These are phyloP conservation scores for Magnolia changhungtana DNA, from an alignment of 164 flowering plant genomes.

Conservation along the genomic window DNA sequence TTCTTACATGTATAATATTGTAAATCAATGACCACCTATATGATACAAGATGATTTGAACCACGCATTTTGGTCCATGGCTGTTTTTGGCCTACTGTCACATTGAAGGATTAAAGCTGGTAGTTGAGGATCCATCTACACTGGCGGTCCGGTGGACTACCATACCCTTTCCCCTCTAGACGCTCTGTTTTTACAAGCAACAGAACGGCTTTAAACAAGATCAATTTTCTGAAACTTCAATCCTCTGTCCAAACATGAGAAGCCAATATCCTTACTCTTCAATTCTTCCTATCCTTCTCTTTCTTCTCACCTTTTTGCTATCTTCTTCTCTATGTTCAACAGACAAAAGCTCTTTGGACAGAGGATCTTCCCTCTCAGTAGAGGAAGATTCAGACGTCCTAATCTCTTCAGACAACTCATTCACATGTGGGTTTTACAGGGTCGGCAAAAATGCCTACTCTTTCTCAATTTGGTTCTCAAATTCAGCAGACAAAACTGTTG, in stretches of 20 bases:
- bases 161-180: no score
- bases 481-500: slow-evolving; percentile 7
- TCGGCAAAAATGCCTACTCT: slow-evolving; percentile 12
- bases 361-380: slow-evolving; percentile 19
- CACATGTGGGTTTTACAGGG: slow-evolving; percentile 13
- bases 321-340: slow-evolving; percentile 4
- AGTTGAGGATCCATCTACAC: no score
- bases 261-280: neutral
- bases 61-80: no score
- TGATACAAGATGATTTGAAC: no score
- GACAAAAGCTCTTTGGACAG: neutral
- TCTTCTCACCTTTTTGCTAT: neutral
- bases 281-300: neutral
- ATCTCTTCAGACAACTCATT: slow-evolving; percentile 15
- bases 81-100: no score
- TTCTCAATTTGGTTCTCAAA: slow-evolving; percentile 26
- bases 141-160: no score
- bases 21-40: no score
- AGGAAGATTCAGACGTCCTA: slow-evolving; percentile 14
- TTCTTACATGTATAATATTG: no score
- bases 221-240: no score
- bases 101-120: no score
- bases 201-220: neutral
- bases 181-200: neutral
- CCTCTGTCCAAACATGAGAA: slow-evolving; percentile 5